Base-by-base conservation (phyloP, 805 yeast species). In the Komagataella pastoris region DNA sequence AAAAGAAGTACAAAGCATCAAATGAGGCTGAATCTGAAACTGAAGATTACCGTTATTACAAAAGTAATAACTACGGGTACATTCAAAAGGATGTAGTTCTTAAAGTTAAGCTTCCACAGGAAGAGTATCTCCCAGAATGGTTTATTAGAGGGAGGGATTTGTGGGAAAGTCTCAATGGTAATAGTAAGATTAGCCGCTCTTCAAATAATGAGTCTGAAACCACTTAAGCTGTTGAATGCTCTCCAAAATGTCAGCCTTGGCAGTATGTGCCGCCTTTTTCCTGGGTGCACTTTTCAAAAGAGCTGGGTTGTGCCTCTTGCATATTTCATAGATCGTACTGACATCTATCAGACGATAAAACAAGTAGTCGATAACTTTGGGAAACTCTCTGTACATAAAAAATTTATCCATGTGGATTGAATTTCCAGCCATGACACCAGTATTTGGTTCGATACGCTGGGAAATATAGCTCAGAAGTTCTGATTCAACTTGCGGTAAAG, bases 331-430 rank as follows among this genome's bases (percentile, higher is more conserved):
- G 48, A 93, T 69, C 1, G 89, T 72, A n/a, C 95, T 83, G 14
- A 93, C 99, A 61, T 93, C 99, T 46, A 93, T 77, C 45, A 90
- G 74, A 51, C 99, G 75, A 63, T 93, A 93, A 62, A 71, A 77
- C 58, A 78, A 66, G 53, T 72, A 73, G 46, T 77, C 77, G n/a
- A 77, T 64, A 6, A 88, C 82, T 49, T 74, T 65, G 0, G 98
- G 98, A 70, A 93, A 81, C 60, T 91, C 96, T 51, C 78, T 74
- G 62, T 80, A 69, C 84, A 93, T 76, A 66, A 91, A 93, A 50
- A 85, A 73, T 53, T 88, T 77, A 64, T 93, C 99, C 82, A 88
- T 83, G 65, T 93, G 97, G 17, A 93, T 82, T 0, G 96, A 77
- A 58, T 91, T 93, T 1, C 99, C 99, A 0, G 95, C 96, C 51